Evolutionary conservation across 2,329 filamentous ascomycete species (phyloP).

Genomic region (Periconia sp.): DNA sequence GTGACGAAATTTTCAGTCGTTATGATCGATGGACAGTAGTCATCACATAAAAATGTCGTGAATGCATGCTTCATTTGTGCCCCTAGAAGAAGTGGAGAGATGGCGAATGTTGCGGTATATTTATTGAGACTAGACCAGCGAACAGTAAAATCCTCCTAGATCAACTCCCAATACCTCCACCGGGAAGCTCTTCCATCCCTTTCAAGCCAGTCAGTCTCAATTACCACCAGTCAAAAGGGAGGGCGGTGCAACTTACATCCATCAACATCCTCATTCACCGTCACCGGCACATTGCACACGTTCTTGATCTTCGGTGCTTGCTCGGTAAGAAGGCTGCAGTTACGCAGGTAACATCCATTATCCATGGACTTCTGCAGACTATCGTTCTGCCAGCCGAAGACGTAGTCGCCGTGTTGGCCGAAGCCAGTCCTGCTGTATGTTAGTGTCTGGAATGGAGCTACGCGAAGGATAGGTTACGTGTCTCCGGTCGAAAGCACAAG

Average conservation of each 20-base stretch:
- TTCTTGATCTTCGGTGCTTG: slow-evolving; percentile 17
- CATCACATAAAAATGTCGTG: too few species aligned
- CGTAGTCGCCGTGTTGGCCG: slow-evolving; percentile 58
- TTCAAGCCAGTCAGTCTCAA: background rate
- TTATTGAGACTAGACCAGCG: too few species aligned
- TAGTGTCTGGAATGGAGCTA: slow-evolving; percentile 25
- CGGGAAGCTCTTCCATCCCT: slow-evolving; percentile 19
- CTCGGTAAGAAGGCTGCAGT: slow-evolving; percentile 17
- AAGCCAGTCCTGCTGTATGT: slow-evolving; percentile 51
- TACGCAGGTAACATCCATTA: slow-evolving; percentile 19
- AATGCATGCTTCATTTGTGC: too few species aligned
- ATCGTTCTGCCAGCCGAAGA: slow-evolving; percentile 24
- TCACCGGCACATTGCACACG: slow-evolving; percentile 17
- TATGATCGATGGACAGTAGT: too few species aligned
- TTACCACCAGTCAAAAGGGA: background rate
- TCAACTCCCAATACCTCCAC: slow-evolving; percentile 8
- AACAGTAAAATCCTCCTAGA: too few species aligned
- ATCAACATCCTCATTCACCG: slow-evolving; percentile 23
- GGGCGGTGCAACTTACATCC: slow-evolving; percentile 20
- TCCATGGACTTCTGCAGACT: slow-evolving; percentile 23
- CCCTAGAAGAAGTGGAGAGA: too few species aligned
- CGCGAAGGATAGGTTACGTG: slow-evolving; percentile 35
- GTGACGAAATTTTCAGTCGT: too few species aligned
- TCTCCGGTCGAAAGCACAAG: slow-evolving; percentile 31
- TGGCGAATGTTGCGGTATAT: too few species aligned